These are phyloP conservation scores for Penicillium coprophilum DNA, from an alignment of 495 filamentous ascomycete genomes.

Conservation along the genomic window DNA sequence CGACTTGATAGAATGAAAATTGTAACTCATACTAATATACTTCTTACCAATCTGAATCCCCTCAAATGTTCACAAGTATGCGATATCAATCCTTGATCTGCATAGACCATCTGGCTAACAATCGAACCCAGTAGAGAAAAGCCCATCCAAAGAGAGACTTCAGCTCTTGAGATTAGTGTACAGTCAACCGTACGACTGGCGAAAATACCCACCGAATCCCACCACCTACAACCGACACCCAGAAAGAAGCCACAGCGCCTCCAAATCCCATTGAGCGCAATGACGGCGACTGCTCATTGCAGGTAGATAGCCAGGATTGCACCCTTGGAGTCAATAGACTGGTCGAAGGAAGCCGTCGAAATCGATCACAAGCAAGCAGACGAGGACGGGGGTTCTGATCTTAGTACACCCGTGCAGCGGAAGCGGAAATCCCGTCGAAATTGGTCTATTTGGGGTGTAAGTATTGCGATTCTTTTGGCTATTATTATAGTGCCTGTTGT, in stretches of 20 bases:
- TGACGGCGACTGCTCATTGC: background rate
- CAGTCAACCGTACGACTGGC: too few species aligned
- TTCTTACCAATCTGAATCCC: too few species aligned
- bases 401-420: background rate
- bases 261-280: background rate
- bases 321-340: background rate
- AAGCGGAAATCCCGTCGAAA: background rate
- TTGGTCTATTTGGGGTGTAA: background rate
- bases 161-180: background rate
- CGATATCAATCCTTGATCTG: too few species aligned
- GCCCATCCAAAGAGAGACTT: background rate
- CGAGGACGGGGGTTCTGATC: background rate
- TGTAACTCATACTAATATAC: too few species aligned
- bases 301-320: background rate
- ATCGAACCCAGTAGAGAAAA: background rate
- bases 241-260: background rate
- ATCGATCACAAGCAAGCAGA: background rate
- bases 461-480: background rate
- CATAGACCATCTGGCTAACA: background rate
- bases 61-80: too few species aligned
- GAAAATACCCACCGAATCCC: background rate
- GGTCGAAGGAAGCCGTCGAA: background rate
- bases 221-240: background rate
- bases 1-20: too few species aligned
- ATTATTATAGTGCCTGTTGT: background rate